A percentile compares a stretch with the other conserved stretches of the same genome.
Conservation (phyloP, 2,329 filamentous ascomycete genomes). For the Pestalotiopsis sp. region DNA sequence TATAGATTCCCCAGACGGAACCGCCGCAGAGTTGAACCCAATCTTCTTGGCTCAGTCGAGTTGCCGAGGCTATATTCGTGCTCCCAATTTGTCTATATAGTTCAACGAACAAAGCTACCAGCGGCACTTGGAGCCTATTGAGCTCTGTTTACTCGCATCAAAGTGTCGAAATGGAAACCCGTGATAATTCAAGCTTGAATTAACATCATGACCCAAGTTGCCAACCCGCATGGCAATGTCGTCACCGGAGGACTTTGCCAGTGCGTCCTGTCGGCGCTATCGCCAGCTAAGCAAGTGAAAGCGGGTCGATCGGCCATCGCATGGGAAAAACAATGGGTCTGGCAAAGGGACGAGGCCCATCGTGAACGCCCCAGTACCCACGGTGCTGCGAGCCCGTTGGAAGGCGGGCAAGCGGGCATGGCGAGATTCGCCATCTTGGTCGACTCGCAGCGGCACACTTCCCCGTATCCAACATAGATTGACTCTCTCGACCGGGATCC, state of each 20-base stretch:
- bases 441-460: conserved; percentile 4
- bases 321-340: conserved; percentile 14
- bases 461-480: conserved; percentile 5
- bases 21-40: not conserved
- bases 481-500: not conserved
- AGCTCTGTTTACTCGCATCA: not conserved
- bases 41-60: not conserved
- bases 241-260: not conserved
- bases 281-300: conserved; percentile 6
- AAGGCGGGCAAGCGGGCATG: conserved; percentile 4
- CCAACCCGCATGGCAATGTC: not conserved
- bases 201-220: not conserved
- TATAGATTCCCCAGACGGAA: not conserved
- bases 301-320: conserved; percentile 15
- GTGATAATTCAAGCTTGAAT: not conserved
- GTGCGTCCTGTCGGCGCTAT: conserved; percentile 14
- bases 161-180: not conserved
- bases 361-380: conserved; percentile 13
- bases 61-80: not conserved
- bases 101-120: not conserved
- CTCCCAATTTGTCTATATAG: not conserved
- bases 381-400: conserved; percentile 7
- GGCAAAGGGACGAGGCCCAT: not conserved
- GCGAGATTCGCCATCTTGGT: not conserved
- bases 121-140: not conserved